Evolutionary conservation across 2,329 filamentous ascomycete species (phyloP), one percentile per base, ranked within the genome.

Genomic region (Corinectria fuckeliana): DNA sequence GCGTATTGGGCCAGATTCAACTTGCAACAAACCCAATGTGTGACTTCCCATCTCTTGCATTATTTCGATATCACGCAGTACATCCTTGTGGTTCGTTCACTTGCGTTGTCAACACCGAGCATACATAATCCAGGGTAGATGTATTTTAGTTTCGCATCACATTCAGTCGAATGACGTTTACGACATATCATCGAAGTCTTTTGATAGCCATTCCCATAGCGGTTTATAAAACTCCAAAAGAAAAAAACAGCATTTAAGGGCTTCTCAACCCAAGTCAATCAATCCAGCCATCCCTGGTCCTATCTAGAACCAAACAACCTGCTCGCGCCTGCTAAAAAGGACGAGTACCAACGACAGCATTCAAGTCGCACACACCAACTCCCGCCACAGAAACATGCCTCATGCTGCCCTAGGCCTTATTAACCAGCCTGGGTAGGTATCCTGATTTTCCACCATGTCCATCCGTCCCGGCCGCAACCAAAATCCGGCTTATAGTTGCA

Each of bases 311-410:
- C 64, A 54, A 62, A 23, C 52, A 45, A 60, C 50, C 44, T 63
- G 55, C 61, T 64, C 52, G 58, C 52, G 58, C 54, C 58, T 56
- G 44, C 56, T 45, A 34, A 51, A 51, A 45, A 42, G 16, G 26
- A 48, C 36, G 42, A 48, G 42, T 45, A 50, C 45, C 50, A 50
- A 59, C 50, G 28, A 60, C 63, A 65, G 60, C 67, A 60, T 55
- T 68, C 60, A 66, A 64, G 47, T 53, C 67, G 57, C 54, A 59
- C 62, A 56, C 63, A 58, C 58, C 60, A 69, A 69, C 67, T 70
- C 67, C 67, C 34, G 48, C 62, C 59, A 66, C 34, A 58, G 39
- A 65, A 55, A 63, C 28, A 20, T 49, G 50, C 38, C 56, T 53
- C 44, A 53, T 58, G 36, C 50, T 44, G 34, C 56, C 49, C 41